Evolutionary conservation across 352 stramenopile species (phyloP).

Genomic region (Thalassiosira livingstoniorum): DNA sequence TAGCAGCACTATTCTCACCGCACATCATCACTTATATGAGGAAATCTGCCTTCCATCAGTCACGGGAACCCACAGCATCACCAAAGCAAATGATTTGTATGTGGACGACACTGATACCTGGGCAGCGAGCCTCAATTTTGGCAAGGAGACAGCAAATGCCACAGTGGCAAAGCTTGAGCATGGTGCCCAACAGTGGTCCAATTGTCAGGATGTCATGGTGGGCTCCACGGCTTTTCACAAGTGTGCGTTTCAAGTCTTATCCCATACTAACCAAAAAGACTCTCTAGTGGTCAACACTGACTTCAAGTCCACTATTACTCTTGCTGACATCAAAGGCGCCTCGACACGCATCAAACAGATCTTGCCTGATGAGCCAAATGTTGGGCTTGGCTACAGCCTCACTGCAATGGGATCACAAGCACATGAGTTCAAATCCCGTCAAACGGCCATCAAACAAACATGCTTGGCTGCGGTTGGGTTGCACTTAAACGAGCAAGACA

Average conservation of each 20-base stretch:
- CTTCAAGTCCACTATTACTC: not conserved
- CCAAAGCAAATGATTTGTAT: not conserved
- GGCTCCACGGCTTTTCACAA: too few relatives aligned
- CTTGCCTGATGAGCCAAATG: constrained; percentile 1
- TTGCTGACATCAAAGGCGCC: not conserved
- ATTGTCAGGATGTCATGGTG: too few relatives aligned
- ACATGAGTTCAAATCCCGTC: not conserved
- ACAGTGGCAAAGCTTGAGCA: not conserved
- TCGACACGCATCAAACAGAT: not conserved
- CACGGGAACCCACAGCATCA: not conserved
- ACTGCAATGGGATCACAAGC: not conserved
- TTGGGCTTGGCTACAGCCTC: not conserved
- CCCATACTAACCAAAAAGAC: not conserved
- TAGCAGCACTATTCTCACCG: not conserved
- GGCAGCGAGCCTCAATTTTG: not conserved
- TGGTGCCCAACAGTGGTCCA: not conserved
- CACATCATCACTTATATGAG: not conserved
- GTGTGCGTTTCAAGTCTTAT: not conserved
- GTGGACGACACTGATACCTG: not conserved
- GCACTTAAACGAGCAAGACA: not conserved
- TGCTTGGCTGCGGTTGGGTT: not conserved
- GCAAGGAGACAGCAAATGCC: not conserved
- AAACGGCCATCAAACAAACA: not conserved
- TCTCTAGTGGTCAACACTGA: not conserved
- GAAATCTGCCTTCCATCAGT: not conserved